Percentiles rank a stretch among this genome's conserved stretches.
These are phyloP conservation scores for Exutisphaerella laricina DNA, from an alignment of 2,329 filamentous ascomycete genomes.

Conservation along the genomic window DNA sequence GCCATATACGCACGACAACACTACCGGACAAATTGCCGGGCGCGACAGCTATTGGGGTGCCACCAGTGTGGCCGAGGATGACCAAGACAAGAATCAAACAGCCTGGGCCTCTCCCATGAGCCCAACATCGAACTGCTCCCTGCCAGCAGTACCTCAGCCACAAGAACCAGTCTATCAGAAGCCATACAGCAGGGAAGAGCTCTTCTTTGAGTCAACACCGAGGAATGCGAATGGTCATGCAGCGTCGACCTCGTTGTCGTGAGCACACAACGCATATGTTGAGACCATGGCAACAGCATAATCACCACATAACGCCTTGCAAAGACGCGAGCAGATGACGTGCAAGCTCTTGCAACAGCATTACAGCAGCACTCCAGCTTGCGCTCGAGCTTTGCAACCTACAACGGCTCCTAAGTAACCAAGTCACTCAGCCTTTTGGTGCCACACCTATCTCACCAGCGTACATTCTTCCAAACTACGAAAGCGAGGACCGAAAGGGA, in stretches of 20 bases:
- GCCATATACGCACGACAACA: background rate
- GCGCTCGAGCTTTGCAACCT: no score
- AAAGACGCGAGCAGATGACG: no score
- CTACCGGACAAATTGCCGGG: background rate
- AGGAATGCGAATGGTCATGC: background rate
- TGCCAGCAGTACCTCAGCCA: background rate
- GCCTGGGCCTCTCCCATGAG: background rate
- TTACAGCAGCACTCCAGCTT: no score
- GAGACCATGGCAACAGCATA: background rate
- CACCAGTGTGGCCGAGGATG: background rate
- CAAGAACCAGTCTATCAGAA: background rate
- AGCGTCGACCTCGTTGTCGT: background rate
- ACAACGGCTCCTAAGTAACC: no score
- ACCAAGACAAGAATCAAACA: background rate
- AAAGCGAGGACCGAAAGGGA: no score
- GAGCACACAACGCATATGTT: background rate
- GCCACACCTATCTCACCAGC: no score
- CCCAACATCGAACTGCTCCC: background rate
- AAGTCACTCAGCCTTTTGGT: no score
- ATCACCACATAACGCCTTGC: no score
- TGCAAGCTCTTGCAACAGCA: no score
- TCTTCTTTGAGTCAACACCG: slow-evolving; percentile 2
- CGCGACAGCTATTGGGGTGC: no score
- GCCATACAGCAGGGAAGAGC: background rate
- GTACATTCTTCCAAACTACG: no score